phyloP scores from a whole-genome alignment of 352 stramenopile species.

The Aphanomyces astaci region DNA sequence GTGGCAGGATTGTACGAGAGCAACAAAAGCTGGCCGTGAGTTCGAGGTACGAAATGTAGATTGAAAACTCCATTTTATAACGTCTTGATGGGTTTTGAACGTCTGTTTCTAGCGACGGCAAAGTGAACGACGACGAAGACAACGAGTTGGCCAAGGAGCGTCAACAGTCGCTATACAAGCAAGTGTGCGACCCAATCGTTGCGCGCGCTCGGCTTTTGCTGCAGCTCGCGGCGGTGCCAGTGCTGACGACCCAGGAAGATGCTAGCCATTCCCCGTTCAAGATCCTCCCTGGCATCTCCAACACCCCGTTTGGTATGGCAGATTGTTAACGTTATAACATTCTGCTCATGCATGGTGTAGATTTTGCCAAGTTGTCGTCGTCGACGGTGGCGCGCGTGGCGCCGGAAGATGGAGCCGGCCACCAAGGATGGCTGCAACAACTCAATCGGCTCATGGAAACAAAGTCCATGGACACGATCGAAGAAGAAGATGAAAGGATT shows the following conservation, averaged over 20 bases:
- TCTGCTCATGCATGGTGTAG: conserved; percentile 26
- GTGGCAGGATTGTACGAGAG: conserved; percentile 75
- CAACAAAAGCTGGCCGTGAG: conserved; percentile 74
- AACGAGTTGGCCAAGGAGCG: conserved; percentile 55
- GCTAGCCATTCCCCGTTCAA: conserved; percentile 43
- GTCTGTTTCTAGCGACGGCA: conserved; percentile 13
- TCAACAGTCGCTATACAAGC: conserved; percentile 63
- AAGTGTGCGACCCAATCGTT: conserved; percentile 75
- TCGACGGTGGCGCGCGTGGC: conserved; percentile 7
- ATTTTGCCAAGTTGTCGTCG: conserved; percentile 29
- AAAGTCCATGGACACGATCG: conserved; percentile 64
- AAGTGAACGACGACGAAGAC: conserved; percentile 32
- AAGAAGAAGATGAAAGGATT: conserved; percentile 79
- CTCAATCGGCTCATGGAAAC: conserved; percentile 60
- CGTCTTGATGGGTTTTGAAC: too few species aligned
- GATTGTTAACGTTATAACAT: background rate
- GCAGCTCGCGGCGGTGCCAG: conserved; percentile 42
- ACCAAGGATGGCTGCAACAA: conserved; percentile 44
- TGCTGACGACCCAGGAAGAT: conserved; percentile 24
- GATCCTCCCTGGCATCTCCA: conserved; percentile 61
- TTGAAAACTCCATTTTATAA: background rate
- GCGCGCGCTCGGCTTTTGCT: conserved; percentile 58
- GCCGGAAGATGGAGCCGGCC: conserved; percentile 23
- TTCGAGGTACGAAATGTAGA: conserved; percentile 33
- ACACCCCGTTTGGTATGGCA: conserved; percentile 12